Conservation (phyloP, 2,329 filamentous ascomycete species). For the Fusarium keratoplasticum region DNA sequence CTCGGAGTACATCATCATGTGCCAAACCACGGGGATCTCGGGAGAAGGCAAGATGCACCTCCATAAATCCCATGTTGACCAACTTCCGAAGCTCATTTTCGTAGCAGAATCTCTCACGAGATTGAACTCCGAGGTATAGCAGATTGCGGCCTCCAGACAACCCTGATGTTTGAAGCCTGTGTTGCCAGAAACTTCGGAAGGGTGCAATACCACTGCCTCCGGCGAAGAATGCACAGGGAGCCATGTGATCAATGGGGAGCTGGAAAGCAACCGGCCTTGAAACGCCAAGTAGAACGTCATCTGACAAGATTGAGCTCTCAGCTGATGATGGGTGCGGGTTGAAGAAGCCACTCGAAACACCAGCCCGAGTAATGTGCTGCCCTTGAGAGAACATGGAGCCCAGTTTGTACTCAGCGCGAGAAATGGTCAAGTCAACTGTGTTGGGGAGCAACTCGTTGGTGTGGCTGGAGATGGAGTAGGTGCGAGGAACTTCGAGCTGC, state of each 20-base stretch:
- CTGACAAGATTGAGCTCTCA: slow-evolving; percentile 51
- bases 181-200: slow-evolving; percentile 66
- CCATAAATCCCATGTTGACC: slow-evolving; percentile 60
- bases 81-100: slow-evolving; percentile 34
- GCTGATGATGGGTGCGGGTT: slow-evolving; percentile 55
- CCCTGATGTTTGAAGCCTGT: slow-evolving; percentile 49
- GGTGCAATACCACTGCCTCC: slow-evolving; percentile 66
- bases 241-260: slow-evolving; percentile 61
- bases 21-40: slow-evolving; percentile 60
- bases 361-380: slow-evolving; percentile 51
- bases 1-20: slow-evolving; percentile 54
- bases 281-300: slow-evolving; percentile 63
- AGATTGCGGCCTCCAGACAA: slow-evolving; percentile 58
- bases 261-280: slow-evolving; percentile 65
- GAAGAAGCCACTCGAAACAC: slow-evolving; percentile 66
- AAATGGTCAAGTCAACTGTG: slow-evolving; percentile 64
- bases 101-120: slow-evolving; percentile 56
- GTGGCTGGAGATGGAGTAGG: slow-evolving; percentile 64
- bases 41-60: slow-evolving; percentile 65
- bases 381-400: slow-evolving; percentile 55
- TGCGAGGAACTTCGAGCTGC: slow-evolving; percentile 62
- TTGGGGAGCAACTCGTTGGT: slow-evolving; percentile 62
- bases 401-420: slow-evolving; percentile 62
- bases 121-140: slow-evolving; percentile 64
- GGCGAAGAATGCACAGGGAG: slow-evolving; percentile 64